Conservation (phyloP, 2,329 filamentous ascomycete genomes). For the Diplodia seriata region DNA sequence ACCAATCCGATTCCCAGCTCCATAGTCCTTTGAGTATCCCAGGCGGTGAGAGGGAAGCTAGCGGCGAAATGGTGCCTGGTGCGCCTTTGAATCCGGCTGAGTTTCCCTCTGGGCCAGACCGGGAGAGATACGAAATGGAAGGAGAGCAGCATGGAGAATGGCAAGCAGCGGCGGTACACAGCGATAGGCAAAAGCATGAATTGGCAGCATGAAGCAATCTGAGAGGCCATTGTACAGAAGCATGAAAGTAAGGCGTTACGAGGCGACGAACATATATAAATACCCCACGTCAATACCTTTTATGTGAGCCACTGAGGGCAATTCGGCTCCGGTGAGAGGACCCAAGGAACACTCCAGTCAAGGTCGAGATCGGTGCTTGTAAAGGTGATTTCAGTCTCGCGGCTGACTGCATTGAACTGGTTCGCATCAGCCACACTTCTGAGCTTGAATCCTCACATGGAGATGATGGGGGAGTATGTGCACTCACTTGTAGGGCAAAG, state of each 20-base stretch:
- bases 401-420: not conserved
- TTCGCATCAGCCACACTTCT: not conserved
- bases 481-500: not conserved
- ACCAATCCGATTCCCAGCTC: not conserved
- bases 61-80: slow-evolving; percentile 14
- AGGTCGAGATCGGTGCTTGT: not conserved
- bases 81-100: slow-evolving; percentile 17
- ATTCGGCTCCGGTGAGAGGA: not conserved
- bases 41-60: not conserved
- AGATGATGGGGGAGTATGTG: not conserved
- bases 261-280: not conserved
- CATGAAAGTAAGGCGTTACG: not conserved
- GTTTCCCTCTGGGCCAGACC: slow-evolving; percentile 13
- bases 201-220: not conserved
- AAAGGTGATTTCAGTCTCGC: too few species aligned
- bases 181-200: slow-evolving; percentile 17
- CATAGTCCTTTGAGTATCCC: not conserved
- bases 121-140: slow-evolving; percentile 22
- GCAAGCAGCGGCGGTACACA: not conserved
- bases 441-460: too few species aligned
- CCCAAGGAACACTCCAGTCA: not conserved
- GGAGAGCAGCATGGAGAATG: not conserved
- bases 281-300: not conserved
- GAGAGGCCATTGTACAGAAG: not conserved
- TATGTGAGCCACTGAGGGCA: not conserved